These are phyloP conservation scores for Athelia psychrophila DNA, from an alignment of 1,284 basidiomycete species.

Conservation along the genomic window DNA sequence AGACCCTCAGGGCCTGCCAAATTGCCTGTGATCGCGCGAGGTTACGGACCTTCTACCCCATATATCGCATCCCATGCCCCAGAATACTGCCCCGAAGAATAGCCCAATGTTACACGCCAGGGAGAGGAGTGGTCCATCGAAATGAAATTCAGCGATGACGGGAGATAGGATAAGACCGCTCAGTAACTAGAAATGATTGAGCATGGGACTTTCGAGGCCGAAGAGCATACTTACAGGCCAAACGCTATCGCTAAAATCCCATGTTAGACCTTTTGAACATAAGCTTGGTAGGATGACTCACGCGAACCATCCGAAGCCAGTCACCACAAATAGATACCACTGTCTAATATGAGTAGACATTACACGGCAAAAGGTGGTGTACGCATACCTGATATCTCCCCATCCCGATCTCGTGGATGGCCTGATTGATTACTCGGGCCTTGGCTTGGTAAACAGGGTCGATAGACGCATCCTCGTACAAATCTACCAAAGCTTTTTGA, in stretches of 20 bases:
- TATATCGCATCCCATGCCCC: conserved; percentile 60
- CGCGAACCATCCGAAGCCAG: conserved; percentile 74
- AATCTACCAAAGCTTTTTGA: background rate
- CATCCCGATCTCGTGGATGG: conserved; percentile 65
- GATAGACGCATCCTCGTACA: conserved; percentile 36
- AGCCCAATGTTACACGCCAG: conserved; percentile 61
- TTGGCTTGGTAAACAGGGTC: conserved; percentile 58
- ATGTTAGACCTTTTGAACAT: background rate
- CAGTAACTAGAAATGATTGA: conserved; percentile 33
- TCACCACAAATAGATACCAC: conserved; percentile 57
- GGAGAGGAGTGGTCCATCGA: conserved; percentile 52
- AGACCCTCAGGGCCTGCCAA: background rate
- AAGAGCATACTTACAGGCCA: conserved; percentile 38
- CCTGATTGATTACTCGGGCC: conserved; percentile 51
- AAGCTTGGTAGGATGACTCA: conserved; percentile 31
- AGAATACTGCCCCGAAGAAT: conserved; percentile 63
- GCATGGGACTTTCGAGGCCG: conserved; percentile 2
- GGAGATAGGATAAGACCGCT: conserved; percentile 56
- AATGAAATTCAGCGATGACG: conserved; percentile 54
- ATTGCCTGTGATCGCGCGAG: background rate
- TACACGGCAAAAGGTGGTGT: conserved; percentile 9
- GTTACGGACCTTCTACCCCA: conserved; percentile 55
- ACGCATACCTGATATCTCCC: conserved; percentile 61
- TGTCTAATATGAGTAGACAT: conserved; percentile 15
- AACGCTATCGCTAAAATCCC: conserved; percentile 36